Base-by-base conservation (phyloP, 345 rosid species). In the Firmiana major region DNA sequence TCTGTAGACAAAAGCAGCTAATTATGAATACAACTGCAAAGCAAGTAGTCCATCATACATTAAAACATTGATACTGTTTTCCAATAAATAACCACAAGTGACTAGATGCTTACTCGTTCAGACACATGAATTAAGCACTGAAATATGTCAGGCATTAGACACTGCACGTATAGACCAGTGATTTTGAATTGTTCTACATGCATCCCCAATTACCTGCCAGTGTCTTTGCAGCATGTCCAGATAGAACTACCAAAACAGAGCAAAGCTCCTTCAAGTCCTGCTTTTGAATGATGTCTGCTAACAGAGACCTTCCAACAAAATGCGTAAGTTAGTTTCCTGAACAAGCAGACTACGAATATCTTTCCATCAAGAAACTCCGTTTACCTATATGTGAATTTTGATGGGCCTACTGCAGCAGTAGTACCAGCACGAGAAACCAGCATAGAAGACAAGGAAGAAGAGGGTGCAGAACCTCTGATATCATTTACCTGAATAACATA, bases 251-350 rank as follows among this genome's bases (percentile, higher is more conserved):
- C 85, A 97, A 85, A 78, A 94, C 98, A 64, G 99, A 92, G 87
- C 99, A 97, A 84, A 97, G 96, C 74, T 92, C 99, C 88, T 85
- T 92, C 79, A 97, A 80, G 80, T 94, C 99, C 75, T 88, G 91
- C 1, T 98, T 91, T 86, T 92, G 92, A 78, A 97, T 93, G 78
- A 92, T 90, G 81, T 91, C 99, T 43, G 99, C 98, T 79, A 97
- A 84, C 77, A 94, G 93, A 62, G 99, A 94, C 92, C 99, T 97
- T 84, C 77, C 81, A 83, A 54, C 70, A 86, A 71, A 75, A 73
- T 74, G 69, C 17, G 75, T 22, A 84, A 54, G 75, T 88, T 72
- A 92, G 93, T 72, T 76, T 59, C 12, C 9, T 21, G 22, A 28
- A 80, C 65, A 49, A 73, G 45, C 78, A 68, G 80, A 9, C 31